These are phyloP conservation scores for Tetrapisispora fleetii DNA, from an alignment of 805 yeast species.

Conservation along the genomic window DNA sequence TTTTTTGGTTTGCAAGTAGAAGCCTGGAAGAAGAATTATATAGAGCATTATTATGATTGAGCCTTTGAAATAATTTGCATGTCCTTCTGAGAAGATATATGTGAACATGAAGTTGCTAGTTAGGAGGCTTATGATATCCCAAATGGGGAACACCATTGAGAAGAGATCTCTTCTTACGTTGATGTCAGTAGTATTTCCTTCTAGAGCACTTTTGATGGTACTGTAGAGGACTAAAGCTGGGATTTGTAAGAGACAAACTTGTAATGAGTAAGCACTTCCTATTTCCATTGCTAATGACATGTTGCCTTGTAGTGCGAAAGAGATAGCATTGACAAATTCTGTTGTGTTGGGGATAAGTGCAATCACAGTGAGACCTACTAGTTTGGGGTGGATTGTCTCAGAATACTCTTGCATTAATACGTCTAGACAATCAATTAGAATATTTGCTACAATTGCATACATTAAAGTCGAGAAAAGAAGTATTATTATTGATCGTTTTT, in stretches of 20 bases:
- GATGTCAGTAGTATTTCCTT: constrained; percentile 14
- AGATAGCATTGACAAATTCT: constrained; percentile 91
- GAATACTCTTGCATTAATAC: constrained; percentile 69
- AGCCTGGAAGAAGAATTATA: constrained; percentile 66
- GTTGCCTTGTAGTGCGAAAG: constrained; percentile 92
- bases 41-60: constrained; percentile 75
- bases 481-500: constrained; percentile 70
- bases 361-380: constrained; percentile 86
- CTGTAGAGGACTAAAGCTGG: constrained; percentile 82
- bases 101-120: constrained; percentile 83
- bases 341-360: constrained; percentile 96
- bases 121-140: constrained; percentile 85
- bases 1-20: constrained; percentile 43
- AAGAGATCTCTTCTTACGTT: constrained; percentile 35
- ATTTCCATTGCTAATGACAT: constrained; percentile 96
- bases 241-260: constrained; percentile 86
- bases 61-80: constrained; percentile 92
- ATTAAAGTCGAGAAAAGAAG: constrained; percentile 72
- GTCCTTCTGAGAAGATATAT: constrained; percentile 92
- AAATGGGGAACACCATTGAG: constrained; percentile 82
- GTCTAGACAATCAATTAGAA: constrained; percentile 89
- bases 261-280: constrained; percentile 94
- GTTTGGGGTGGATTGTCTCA: constrained; percentile 61
- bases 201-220: constrained; percentile 36
- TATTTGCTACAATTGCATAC: constrained; percentile 90